Conservation (phyloP, 305 asterid species). For the Solanum hybrid region DNA sequence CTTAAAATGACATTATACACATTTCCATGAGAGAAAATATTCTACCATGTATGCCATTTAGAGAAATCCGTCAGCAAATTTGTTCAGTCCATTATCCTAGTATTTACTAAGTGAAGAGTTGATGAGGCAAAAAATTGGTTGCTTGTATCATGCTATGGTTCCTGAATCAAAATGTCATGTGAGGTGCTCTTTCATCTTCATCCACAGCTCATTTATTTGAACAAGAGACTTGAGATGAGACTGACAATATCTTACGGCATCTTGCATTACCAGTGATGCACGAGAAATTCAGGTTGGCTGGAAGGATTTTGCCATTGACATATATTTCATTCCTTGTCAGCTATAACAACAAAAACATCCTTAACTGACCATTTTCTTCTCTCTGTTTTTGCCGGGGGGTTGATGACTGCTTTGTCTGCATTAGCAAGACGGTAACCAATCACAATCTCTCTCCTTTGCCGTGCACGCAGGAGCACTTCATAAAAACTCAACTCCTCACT, state of each 20-base stretch:
- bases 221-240: neutral
- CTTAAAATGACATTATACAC: neutral
- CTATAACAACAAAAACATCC: constrained; percentile 74
- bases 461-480: constrained; percentile 66
- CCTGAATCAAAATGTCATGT: neutral
- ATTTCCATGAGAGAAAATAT: neutral
- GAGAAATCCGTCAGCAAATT: neutral
- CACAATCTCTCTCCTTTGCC: constrained; percentile 77
- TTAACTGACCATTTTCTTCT: constrained; percentile 54
- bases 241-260: neutral
- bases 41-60: neutral
- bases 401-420: constrained; percentile 65
- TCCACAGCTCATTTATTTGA: neutral
- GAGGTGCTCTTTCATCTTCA: neutral
- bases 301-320: neutral
- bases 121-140: neutral
- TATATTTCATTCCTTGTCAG: constrained; percentile 53
- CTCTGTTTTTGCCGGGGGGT: constrained; percentile 55
- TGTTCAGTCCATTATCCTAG: neutral
- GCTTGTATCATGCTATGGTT: neutral
- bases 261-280: neutral
- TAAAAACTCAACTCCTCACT: constrained; percentile 77
- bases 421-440: constrained; percentile 72
- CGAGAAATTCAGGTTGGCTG: neutral
- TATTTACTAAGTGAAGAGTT: neutral